A percentile compares a stretch with the other conserved stretches of the same genome.
Evolutionary conservation across 305 asterid species (phyloP).

Genomic region (Fraxinus latifolia): DNA sequence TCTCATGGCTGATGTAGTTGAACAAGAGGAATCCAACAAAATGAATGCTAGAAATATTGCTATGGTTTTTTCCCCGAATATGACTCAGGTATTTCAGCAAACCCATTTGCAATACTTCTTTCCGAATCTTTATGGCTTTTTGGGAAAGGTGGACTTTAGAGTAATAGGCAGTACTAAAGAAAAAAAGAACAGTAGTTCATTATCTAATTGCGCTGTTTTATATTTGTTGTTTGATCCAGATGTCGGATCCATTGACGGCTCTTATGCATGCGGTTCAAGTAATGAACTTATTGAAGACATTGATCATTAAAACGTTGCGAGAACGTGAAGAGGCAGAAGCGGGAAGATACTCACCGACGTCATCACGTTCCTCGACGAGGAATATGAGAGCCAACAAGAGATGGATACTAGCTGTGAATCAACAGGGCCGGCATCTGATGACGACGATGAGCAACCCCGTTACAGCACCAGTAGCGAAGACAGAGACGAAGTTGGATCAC

Average conservation of each 20-base stretch:
- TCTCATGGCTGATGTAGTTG: slow-evolving; percentile 97
- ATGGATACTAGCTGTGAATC: slow-evolving; percentile 73
- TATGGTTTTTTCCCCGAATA: slow-evolving; percentile 92
- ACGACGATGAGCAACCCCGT: slow-evolving; percentile 41
- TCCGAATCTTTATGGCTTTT: not conserved
- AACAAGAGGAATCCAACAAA: slow-evolving; percentile 79
- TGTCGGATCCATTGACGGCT: slow-evolving; percentile 95
- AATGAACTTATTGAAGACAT: slow-evolving; percentile 85
- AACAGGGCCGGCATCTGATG: slow-evolving; percentile 44
- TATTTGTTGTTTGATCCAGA: slow-evolving; percentile 41
- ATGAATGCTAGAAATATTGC: slow-evolving; percentile 95
- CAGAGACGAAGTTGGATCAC: slow-evolving; percentile 54
- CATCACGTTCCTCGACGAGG: slow-evolving; percentile 60
- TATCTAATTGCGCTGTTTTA: not conserved
- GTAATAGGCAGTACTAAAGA: not conserved
- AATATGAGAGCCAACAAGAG: slow-evolving; percentile 61
- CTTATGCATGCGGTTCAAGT: slow-evolving; percentile 98
- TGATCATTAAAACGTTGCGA: slow-evolving; percentile 65
- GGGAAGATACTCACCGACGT: slow-evolving; percentile 57
- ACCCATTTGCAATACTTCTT: not conserved
- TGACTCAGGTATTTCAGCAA: slow-evolving; percentile 67
- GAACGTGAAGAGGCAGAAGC: slow-evolving; percentile 61
- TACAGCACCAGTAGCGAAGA: slow-evolving; percentile 46
- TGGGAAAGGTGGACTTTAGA: not conserved
- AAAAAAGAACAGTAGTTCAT: not conserved